A percentile compares a stretch with the other conserved stretches of the same genome.
These are phyloP conservation scores for Arachnomyces sp. DNA, from an alignment of 2,329 filamentous ascomycete species.

Conservation along the genomic window DNA sequence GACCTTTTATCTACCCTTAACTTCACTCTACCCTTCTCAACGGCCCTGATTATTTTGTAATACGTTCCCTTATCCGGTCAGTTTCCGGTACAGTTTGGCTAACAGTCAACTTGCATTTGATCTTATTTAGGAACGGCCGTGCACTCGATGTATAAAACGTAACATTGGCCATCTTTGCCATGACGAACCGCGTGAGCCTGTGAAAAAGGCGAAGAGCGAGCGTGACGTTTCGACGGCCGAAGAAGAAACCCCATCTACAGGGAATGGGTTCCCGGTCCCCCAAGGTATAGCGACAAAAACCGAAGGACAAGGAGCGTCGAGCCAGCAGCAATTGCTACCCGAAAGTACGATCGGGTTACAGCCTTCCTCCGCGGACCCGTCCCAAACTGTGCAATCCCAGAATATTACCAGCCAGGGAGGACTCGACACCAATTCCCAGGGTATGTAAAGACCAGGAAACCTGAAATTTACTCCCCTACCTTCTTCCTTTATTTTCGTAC, in stretches of 20 bases:
- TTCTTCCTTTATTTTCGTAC: slow-evolving; percentile 13
- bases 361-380: slow-evolving; percentile 34
- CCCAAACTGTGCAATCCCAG: slow-evolving; percentile 60
- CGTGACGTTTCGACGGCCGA: slow-evolving; percentile 51
- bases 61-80: slow-evolving; percentile 2
- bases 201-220: slow-evolving; percentile 70
- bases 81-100: slow-evolving; percentile 3
- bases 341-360: slow-evolving; percentile 42
- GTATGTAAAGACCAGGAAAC: slow-evolving; percentile 47
- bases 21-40: slow-evolving; percentile 16
- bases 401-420: slow-evolving; percentile 59
- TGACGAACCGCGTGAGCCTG: slow-evolving; percentile 85
- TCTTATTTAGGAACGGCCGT: slow-evolving; percentile 72
- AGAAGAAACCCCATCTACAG: slow-evolving; percentile 45
- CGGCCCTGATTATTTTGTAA: background rate
- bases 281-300: slow-evolving; percentile 46
- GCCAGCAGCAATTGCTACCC: slow-evolving; percentile 35
- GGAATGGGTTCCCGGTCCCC: slow-evolving; percentile 37
- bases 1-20: slow-evolving; percentile 21
- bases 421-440: slow-evolving; percentile 58
- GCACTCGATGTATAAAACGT: slow-evolving; percentile 94
- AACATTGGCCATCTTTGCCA: slow-evolving; percentile 98
- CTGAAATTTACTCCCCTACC: slow-evolving; percentile 1
- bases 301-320: slow-evolving; percentile 50
- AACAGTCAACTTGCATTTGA: slow-evolving; percentile 22